Percentiles rank a stretch among this genome's conserved stretches.
phyloP scores from a whole-genome alignment of 305 asterid genomes.

The Petunia hybrid region DNA sequence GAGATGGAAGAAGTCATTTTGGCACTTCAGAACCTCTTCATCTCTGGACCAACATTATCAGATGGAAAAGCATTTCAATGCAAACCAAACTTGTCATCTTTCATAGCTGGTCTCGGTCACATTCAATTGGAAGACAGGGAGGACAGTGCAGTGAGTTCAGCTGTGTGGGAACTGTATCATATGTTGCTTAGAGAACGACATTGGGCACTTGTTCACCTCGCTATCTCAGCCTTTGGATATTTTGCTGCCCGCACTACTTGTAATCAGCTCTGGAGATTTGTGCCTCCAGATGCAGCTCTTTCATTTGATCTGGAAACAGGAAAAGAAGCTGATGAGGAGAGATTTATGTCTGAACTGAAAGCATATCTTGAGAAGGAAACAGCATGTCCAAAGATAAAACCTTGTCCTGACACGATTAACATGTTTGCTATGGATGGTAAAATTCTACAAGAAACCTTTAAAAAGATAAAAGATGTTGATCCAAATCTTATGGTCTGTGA shows the following conservation, averaged over 20 bases:
- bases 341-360: conserved; percentile 86
- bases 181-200: conserved; percentile 80
- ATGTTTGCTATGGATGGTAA: conserved; percentile 68
- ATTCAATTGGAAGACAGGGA: conserved; percentile 61
- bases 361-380: conserved; percentile 83
- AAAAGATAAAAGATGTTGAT: conserved; percentile 37
- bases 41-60: conserved; percentile 55
- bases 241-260: conserved; percentile 87
- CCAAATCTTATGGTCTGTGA: conserved; percentile 44
- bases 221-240: conserved; percentile 77
- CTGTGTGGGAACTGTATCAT: conserved; percentile 82
- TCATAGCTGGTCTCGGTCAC: conserved; percentile 89
- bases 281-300: conserved; percentile 92
- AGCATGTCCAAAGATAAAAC: conserved; percentile 47
- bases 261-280: conserved; percentile 86
- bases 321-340: conserved; percentile 68
- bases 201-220: conserved; percentile 88
- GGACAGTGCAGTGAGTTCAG: conserved; percentile 61
- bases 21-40: conserved; percentile 80
- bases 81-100: conserved; percentile 78
- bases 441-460: conserved; percentile 51
- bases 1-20: conserved; percentile 79
- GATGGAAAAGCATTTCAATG: conserved; percentile 59
- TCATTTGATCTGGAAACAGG: conserved; percentile 79
- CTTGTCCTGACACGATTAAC: conserved; percentile 47